These are phyloP conservation scores for Dryas integrifolia DNA, from an alignment of 331 rosid species.

Conservation along the genomic window DNA sequence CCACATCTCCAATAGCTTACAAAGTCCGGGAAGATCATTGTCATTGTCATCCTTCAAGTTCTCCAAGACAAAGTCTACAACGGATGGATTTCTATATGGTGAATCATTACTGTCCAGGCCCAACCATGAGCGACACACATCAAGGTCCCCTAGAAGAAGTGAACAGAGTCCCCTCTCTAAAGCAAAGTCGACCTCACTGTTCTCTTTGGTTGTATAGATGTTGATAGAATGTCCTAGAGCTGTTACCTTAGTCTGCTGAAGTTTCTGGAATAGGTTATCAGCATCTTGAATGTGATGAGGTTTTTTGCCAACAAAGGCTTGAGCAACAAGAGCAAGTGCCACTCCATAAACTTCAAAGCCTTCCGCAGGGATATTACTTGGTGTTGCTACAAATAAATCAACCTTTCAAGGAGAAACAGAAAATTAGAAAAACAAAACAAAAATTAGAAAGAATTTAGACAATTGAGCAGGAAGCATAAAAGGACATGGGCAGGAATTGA, in stretches of 20 bases:
- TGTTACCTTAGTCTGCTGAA: constrained; percentile 75
- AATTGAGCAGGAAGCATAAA: constrained; percentile 4
- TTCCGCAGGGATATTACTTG: constrained; percentile 91
- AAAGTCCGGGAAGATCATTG: constrained; percentile 91
- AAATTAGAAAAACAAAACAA: neutral
- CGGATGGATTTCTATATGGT: constrained; percentile 73
- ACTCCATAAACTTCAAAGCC: constrained; percentile 96
- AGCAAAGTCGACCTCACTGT: constrained; percentile 79
- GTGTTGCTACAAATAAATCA: constrained; percentile 90
- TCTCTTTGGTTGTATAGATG: constrained; percentile 48
- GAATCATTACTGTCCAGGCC: constrained; percentile 70
- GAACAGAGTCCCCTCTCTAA: constrained; percentile 96
- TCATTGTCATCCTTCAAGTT: constrained; percentile 70
- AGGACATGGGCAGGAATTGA: neutral
- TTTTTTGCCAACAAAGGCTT: constrained; percentile 77
- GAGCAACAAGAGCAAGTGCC: constrained; percentile 93
- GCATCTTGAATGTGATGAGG: constrained; percentile 95
- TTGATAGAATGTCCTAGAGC: constrained; percentile 44
- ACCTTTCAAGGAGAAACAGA: constrained; percentile 48
- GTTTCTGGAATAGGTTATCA: constrained; percentile 84
- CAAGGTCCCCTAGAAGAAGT: constrained; percentile 89
- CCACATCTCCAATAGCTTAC: constrained; percentile 90
- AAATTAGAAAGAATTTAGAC: neutral
- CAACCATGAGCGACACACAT: constrained; percentile 79
- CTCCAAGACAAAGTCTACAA: constrained; percentile 71